These are phyloP conservation scores for Backusella tarrabulga DNA, from an alignment of 192 early-diverging fungal genomes.

Conservation along the genomic window DNA sequence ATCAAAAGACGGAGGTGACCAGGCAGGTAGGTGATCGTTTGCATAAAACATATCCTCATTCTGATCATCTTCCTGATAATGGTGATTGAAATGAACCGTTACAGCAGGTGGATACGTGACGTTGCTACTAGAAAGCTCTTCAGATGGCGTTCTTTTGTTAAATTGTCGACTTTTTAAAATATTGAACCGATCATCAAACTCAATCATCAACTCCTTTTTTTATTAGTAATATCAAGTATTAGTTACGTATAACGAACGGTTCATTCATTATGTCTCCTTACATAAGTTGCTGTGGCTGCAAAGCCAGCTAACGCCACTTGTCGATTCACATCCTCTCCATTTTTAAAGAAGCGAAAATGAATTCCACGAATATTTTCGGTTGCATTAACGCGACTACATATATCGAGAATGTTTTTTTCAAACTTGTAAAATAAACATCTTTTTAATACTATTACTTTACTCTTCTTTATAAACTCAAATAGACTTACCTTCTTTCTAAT, in stretches of 20 bases:
- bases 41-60: not conserved
- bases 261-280: not conserved
- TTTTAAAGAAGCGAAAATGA: constrained; percentile 24
- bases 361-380: constrained; percentile 36
- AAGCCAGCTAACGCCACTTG: not conserved
- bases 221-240: not conserved
- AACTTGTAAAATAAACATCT: constrained; percentile 14
- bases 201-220: constrained; percentile 15
- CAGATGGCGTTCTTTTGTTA: not conserved
- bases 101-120: not conserved
- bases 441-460: not conserved
- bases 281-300: not conserved
- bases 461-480: not conserved
- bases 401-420: constrained; percentile 22
- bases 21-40: not conserved
- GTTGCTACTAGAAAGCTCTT: not conserved
- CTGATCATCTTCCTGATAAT: not conserved
- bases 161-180: constrained; percentile 16
- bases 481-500: not conserved
- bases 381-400: constrained; percentile 35
- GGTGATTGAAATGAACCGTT: not conserved
- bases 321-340: not conserved
- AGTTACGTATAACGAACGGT: not conserved
- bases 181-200: constrained; percentile 15
- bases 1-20: constrained; percentile 1